Conservation (phyloP, 2,329 filamentous ascomycete species). For the Fulvia fulva region DNA sequence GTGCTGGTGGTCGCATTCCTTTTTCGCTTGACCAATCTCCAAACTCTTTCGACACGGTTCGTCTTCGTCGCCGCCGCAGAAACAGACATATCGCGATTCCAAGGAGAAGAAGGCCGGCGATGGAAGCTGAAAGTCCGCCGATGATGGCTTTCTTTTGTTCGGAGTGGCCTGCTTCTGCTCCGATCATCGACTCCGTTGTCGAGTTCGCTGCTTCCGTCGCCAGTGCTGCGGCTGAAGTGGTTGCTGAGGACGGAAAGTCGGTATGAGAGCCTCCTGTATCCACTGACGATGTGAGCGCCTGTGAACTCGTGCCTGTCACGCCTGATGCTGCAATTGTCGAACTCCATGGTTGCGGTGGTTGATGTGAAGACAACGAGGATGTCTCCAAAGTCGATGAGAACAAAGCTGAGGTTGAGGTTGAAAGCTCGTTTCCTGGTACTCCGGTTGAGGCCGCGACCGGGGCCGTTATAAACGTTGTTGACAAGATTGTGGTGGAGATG, state of each 20-base stretch:
- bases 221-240: not conserved
- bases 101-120: constrained; percentile 29
- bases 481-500: constrained; percentile 6
- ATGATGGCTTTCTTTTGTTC: constrained; percentile 28
- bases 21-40: constrained; percentile 9
- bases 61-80: constrained; percentile 22
- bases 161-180: constrained; percentile 3
- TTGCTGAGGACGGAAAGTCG: not conserved
- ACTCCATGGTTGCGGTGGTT: not conserved
- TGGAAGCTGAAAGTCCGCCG: constrained; percentile 30
- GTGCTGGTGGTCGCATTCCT: not conserved
- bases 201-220: not conserved
- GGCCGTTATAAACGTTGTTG: constrained; percentile 5
- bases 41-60: constrained; percentile 8
- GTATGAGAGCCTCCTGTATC: not conserved
- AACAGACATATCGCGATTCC: constrained; percentile 27
- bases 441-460: not conserved
- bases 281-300: not conserved
- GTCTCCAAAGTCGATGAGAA: not conserved
- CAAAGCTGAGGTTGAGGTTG: not conserved
- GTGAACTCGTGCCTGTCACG: not conserved
- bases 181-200: constrained; percentile 10
- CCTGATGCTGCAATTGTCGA: not conserved
- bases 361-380: not conserved
- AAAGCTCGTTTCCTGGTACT: not conserved